Base-by-base conservation (phyloP, 2,329 filamentous ascomycete genomes). In the Paecilomyces fulvus region DNA sequence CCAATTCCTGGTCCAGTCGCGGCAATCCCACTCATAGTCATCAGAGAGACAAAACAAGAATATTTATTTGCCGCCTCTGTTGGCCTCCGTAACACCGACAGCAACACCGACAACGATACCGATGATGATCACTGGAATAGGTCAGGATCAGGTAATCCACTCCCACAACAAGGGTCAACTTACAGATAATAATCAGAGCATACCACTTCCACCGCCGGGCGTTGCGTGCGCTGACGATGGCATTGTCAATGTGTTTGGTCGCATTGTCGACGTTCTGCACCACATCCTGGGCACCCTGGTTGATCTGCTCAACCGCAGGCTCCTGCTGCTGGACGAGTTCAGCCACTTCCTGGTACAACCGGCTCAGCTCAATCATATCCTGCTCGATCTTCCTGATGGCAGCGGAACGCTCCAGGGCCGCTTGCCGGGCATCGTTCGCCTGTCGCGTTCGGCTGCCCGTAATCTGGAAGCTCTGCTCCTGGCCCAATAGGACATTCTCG, bases 191-290 rank as follows among this genome's bases (percentile, higher is more conserved):
- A 66, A 87, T 85, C 64, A 96, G 76, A 79, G 91, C 96, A 71
- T 89, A 92, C 92, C 91, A 96, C 88, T 96, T 96, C 90, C 95
- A 95, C 78, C 85, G 89, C 64, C 89, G 83, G 53, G 88, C 89
- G 64, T 84, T 83, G 70, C 87, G 81, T 8, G 92, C 92, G 64
- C 89, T 95, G 59, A 82, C 80, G 60, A 96, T 88, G 11, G 92
- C 92, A n/a, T 82, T 83, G 43, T 81, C 85, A 58, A 97, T 88
- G 73, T 96, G 85, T 60, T 84, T 82, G 68, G 94, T 96, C 61
- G 87, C 92, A 71, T 94, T 88, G 67, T 87, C 84, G 51, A 96
- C 83, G 72, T 97, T 89, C 57, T 88, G 85, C 52, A 89, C 84
- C 43, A 94, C 88, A 68, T 95, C 88, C 73, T 95, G 89, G 37